Conservation (phyloP, 306 rosid species). For the Pterocarpus santalinus region DNA sequence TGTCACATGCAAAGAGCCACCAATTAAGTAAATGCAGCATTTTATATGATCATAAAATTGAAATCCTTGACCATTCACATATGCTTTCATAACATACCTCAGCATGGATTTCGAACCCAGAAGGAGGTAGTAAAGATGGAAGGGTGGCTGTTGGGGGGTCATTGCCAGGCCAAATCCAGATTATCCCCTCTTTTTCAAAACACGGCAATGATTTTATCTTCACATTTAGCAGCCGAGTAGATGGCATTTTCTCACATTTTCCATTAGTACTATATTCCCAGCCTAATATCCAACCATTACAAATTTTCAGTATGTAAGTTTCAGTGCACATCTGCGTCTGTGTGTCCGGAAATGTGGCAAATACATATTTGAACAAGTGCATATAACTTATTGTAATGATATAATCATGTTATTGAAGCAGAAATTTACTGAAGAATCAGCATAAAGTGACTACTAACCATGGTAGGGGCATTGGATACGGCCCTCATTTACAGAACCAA, state of each 20-base stretch:
- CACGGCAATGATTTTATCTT: slow-evolving; percentile 94
- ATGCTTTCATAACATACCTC: slow-evolving; percentile 61
- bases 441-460: slow-evolving; percentile 61
- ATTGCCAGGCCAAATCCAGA: slow-evolving; percentile 99
- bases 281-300: slow-evolving; percentile 66
- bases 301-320: slow-evolving; percentile 33
- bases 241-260: slow-evolving; percentile 98
- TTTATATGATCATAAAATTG: slow-evolving; percentile 7
- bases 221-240: slow-evolving; percentile 68
- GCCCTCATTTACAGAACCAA: slow-evolving; percentile 93
- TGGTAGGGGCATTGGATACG: slow-evolving; percentile 96
- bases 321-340: not conserved
- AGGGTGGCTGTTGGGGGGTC: slow-evolving; percentile 77
- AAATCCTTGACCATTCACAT: not conserved
- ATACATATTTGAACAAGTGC: not conserved
- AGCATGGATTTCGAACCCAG: slow-evolving; percentile 89
- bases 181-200: slow-evolving; percentile 92
- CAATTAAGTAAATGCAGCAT: slow-evolving; percentile 35
- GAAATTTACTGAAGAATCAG: not conserved
- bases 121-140: slow-evolving; percentile 91
- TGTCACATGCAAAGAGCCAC: slow-evolving; percentile 45
- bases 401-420: not conserved
- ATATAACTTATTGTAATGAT: not conserved
- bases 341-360: not conserved
- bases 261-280: slow-evolving; percentile 97